Base-by-base conservation (phyloP, 148 eudicot genomes). In the Cornus kousa region DNA sequence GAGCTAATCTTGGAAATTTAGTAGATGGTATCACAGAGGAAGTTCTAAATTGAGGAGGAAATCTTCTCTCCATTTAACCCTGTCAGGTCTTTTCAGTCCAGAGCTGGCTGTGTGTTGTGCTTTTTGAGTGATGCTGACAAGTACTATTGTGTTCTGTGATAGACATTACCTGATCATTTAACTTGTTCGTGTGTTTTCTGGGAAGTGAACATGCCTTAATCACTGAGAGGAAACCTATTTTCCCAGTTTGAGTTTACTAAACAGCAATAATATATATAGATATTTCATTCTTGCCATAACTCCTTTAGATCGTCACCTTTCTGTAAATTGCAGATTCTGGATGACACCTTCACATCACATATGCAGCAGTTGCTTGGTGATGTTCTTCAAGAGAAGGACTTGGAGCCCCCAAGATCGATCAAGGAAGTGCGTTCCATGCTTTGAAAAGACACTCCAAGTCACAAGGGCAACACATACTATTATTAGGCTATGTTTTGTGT, bases 281-380 rank as follows among this genome's bases (percentile, higher is more conserved):
- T 55, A 57, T 57, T 13, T 1, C 8, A 13, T 57, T 57, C 4
- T 28, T 28, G 28, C 28, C 28, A 28, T 28, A 28, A 28, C 20
- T 13, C 20, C 20, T 57, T 57, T 57, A 62, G 22, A 17, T 19
- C 6, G 66, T 6, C 23, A 4, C 23, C 19, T 62, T 5, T 62
- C 22, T 62, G 66, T n/a, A 62, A 17, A 17, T 70, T 82, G 82
- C 89, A 92, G 97, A 87, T 92, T 35, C 85, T 92, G 70, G 97
- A 92, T 80, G 97, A 91, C 78, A 89, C 91, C 5, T 93, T 93
- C 78, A 94, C 91, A 46, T 93, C 97, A 66, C 91, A 93, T 82
- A 85, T 93, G 94, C 97, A 93, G 76, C 90, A 88, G 75, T 83
- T 91, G 7, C 80, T 93, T 24, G 97, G 97, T 0, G 89, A 93